Percentiles rank a stretch among this genome's conserved stretches.
phyloP scores from a whole-genome alignment of 192 early-diverging fungal genomes.

The Phlyctochytrium arcticum region DNA sequence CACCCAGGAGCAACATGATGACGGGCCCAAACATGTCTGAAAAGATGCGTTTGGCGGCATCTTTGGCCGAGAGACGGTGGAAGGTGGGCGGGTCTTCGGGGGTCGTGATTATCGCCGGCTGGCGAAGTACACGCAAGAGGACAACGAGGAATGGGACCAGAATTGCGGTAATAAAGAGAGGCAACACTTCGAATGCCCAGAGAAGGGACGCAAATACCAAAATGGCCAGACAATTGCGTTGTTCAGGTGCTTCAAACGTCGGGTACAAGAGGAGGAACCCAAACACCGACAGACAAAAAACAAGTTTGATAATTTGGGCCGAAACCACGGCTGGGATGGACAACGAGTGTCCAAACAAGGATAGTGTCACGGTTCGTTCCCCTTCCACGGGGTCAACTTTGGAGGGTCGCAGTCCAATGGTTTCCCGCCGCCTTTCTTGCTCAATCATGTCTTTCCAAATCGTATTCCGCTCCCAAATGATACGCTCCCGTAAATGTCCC shows the following conservation, averaged over 20 bases:
- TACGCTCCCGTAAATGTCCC: constrained; percentile 77
- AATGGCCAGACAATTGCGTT: constrained; percentile 89
- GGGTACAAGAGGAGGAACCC: constrained; percentile 49
- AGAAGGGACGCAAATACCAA: constrained; percentile 83
- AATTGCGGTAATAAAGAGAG: constrained; percentile 86
- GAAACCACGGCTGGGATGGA: background rate
- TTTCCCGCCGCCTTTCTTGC: constrained; percentile 69
- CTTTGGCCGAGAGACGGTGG: constrained; percentile 63
- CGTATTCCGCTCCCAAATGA: constrained; percentile 96
- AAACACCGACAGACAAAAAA: constrained; percentile 58
- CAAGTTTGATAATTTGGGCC: constrained; percentile 26
- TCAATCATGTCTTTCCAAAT: constrained; percentile 98
- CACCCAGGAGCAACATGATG: constrained; percentile 93
- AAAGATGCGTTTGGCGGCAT: constrained; percentile 81
- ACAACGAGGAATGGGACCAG: constrained; percentile 85
- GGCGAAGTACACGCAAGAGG: constrained; percentile 76
- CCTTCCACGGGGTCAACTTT: background rate
- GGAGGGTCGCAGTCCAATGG: constrained; percentile 16
- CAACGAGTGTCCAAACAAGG: background rate
- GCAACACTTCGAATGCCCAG: constrained; percentile 94
- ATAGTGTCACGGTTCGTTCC: background rate
- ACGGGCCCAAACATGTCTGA: constrained; percentile 93
- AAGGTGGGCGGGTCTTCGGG: constrained; percentile 38
- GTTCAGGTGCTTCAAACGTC: constrained; percentile 67
- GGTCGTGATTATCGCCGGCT: constrained; percentile 33